phyloP scores from a whole-genome alignment of 768 basidiomycete species.

The Amanita muscaria region DNA sequence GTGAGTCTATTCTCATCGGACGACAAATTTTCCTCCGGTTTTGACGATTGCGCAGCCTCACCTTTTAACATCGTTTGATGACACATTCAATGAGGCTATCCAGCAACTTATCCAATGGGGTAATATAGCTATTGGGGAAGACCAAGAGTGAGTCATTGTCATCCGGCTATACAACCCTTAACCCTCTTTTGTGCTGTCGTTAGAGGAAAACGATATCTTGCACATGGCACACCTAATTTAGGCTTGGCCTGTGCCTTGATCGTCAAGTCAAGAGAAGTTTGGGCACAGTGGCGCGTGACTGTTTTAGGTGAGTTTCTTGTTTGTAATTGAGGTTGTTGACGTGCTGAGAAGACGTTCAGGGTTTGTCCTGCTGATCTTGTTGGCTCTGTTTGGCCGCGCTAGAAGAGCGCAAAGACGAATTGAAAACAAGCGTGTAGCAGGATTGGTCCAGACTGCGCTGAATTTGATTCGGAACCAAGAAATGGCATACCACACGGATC shows the following conservation, averaged over 20 bases:
- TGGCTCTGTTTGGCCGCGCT: conserved; percentile 24
- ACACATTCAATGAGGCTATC: conserved; percentile 72
- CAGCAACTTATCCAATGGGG: conserved; percentile 70
- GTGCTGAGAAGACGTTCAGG: conserved; percentile 16
- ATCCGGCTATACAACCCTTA: conserved; percentile 5
- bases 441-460: conserved; percentile 71
- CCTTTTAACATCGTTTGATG: conserved; percentile 51
- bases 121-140: conserved; percentile 57
- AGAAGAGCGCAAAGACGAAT: conserved; percentile 42
- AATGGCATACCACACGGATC: conserved; percentile 73
- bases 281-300: conserved; percentile 59
- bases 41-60: conserved; percentile 34
- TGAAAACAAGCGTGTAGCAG: conserved; percentile 59
- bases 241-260: conserved; percentile 57
- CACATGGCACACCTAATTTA: conserved; percentile 62
- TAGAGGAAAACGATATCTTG: conserved; percentile 68
- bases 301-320: conserved; percentile 44
- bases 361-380: conserved; percentile 24
- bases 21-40: conserved; percentile 1
- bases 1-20: conserved; percentile 26
- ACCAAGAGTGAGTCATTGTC: conserved; percentile 44
- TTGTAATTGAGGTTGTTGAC: conserved; percentile 8
- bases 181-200: not conserved
- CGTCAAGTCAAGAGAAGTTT: conserved; percentile 56
- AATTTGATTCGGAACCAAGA: conserved; percentile 80